A percentile compares a stretch with the other conserved stretches of the same genome.
These are phyloP conservation scores for Halophytophthora polymorphica DNA, from an alignment of 352 stramenopile species.

Conservation along the genomic window DNA sequence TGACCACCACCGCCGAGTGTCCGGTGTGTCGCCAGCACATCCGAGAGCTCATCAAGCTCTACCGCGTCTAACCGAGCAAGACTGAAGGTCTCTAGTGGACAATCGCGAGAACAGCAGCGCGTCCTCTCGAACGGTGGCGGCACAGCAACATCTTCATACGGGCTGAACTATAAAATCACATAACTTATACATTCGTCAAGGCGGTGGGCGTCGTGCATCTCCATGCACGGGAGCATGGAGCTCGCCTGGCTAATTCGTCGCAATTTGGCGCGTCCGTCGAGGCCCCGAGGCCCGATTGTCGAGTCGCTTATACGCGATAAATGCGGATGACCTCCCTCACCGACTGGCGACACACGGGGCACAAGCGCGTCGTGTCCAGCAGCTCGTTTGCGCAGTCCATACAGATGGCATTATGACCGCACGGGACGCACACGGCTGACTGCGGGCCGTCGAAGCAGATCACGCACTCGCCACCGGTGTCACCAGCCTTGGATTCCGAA, in stretches of 20 bases:
- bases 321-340: constrained; percentile 79
- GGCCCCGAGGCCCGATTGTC: neutral
- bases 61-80: constrained; percentile 45
- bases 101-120: neutral
- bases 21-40: constrained; percentile 67
- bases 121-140: neutral
- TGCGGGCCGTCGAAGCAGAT: constrained; percentile 84
- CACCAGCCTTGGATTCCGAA: constrained; percentile 4
- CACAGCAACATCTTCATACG: neutral
- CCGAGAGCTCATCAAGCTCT: constrained; percentile 79
- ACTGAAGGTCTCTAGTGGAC: too few species aligned
- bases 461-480: constrained; percentile 50
- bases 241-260: neutral
- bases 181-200: constrained; percentile 5
- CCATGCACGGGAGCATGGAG: neutral
- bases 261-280: constrained; percentile 1
- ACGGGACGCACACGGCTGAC: constrained; percentile 75
- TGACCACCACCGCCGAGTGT: constrained; percentile 54
- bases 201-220: too few species aligned
- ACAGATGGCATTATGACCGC: constrained; percentile 85
- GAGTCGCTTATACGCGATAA: constrained; percentile 52
- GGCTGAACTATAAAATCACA: neutral
- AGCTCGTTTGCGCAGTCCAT: constrained; percentile 75
- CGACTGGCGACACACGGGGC: constrained; percentile 69
- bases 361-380: constrained; percentile 54